phyloP scores from a whole-genome alignment of 345 rosid species.

The Turnera subulata region DNA sequence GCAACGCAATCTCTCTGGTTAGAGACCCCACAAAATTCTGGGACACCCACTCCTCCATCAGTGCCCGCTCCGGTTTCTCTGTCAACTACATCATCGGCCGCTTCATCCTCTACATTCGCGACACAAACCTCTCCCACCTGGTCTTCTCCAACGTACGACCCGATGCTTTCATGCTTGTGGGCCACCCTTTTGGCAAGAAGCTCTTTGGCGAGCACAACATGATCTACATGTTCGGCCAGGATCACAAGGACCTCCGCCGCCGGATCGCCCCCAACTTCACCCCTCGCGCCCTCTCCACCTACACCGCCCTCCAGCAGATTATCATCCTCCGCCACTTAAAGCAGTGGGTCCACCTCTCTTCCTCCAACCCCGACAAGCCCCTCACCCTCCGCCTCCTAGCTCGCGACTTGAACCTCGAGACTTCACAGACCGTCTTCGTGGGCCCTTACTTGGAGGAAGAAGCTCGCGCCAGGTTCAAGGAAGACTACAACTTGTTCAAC shows the following conservation, averaged over 20 bases:
- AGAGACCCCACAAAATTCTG: constrained; percentile 67
- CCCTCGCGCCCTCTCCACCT: constrained; percentile 63
- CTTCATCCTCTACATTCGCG: constrained; percentile 60
- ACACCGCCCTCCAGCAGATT: constrained; percentile 58
- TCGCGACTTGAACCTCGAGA: constrained; percentile 79
- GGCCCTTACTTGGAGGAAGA: constrained; percentile 53
- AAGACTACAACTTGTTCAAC: constrained; percentile 73
- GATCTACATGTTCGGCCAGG: constrained; percentile 80
- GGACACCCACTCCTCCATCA: constrained; percentile 44
- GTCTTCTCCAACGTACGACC: constrained; percentile 74
- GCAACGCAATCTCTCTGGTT: constrained; percentile 52
- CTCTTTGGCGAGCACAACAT: constrained; percentile 83
- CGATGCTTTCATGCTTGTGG: constrained; percentile 71
- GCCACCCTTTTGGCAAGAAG: constrained; percentile 83
- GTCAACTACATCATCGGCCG: constrained; percentile 63
- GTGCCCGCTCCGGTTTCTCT: constrained; percentile 46
- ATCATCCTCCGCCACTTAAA: constrained; percentile 57
- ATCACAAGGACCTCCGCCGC: constrained; percentile 74
- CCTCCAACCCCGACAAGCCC: constrained; percentile 11
- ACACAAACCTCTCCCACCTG: constrained; percentile 61
- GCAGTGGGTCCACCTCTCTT: constrained; percentile 38
- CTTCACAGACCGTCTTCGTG: constrained; percentile 81
- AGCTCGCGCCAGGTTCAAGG: constrained; percentile 36
- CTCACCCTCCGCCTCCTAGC: constrained; percentile 41
- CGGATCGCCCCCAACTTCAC: constrained; percentile 84